Evolutionary conservation across 768 basidiomycete species (phyloP).

Genomic region (Leucogyrophana mollusca): DNA sequence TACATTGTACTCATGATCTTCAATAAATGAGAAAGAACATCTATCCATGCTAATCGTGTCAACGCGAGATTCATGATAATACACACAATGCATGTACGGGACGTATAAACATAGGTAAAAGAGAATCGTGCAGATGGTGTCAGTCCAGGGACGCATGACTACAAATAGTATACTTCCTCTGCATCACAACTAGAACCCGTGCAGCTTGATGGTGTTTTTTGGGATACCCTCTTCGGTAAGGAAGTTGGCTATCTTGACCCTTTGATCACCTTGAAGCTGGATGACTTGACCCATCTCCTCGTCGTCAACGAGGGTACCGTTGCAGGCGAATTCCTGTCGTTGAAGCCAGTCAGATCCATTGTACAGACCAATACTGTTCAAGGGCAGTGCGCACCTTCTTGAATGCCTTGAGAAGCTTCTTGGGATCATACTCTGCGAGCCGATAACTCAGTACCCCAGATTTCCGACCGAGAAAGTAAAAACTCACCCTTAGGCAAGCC

Average conservation of each 20-base stretch:
- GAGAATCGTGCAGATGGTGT: constrained; percentile 11
- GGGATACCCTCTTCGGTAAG: constrained; percentile 80
- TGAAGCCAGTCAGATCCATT: constrained; percentile 6
- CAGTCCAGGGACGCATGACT: not conserved
- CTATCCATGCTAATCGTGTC: constrained; percentile 23
- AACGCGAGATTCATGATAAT: constrained; percentile 21
- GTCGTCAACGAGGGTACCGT: constrained; percentile 94
- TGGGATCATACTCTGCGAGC: constrained; percentile 86
- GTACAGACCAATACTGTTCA: not conserved
- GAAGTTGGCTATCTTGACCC: constrained; percentile 86
- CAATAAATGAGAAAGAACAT: constrained; percentile 9
- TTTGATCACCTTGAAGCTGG: constrained; percentile 98
- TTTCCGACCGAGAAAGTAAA: constrained; percentile 8
- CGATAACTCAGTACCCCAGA: constrained; percentile 13
- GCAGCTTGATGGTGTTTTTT: constrained; percentile 78
- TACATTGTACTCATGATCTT: not conserved
- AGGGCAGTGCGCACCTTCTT: constrained; percentile 72
- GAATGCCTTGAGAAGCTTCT: constrained; percentile 98
- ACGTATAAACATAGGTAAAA: constrained; percentile 13
- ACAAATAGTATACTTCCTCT: not conserved
- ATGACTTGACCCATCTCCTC: constrained; percentile 96
- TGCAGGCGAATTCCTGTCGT: constrained; percentile 92
- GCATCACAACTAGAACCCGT: constrained; percentile 66
- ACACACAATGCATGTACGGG: constrained; percentile 19
- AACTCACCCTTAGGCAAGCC: constrained; percentile 84